Conservation (phyloP, 2,329 filamentous ascomycete genomes). For the Xylariaceae sp. region DNA sequence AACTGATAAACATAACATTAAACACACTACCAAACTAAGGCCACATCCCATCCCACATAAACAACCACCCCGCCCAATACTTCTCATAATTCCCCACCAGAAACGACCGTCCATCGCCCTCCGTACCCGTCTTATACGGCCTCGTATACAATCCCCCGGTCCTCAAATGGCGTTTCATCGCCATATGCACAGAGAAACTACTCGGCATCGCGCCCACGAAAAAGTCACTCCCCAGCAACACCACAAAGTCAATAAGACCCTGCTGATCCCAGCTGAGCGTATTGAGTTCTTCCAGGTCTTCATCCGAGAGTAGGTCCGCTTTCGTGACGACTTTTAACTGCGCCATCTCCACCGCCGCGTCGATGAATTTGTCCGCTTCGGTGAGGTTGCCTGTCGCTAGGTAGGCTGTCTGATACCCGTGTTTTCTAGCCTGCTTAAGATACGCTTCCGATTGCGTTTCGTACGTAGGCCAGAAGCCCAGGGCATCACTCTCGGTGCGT, state of each 20-base stretch:
- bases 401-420: constrained; percentile 37
- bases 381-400: constrained; percentile 43
- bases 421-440: constrained; percentile 31
- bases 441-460: constrained; percentile 39
- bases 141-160: constrained; percentile 37
- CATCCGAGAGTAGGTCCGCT: constrained; percentile 32
- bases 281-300: constrained; percentile 33
- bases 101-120: constrained; percentile 40
- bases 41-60: constrained; percentile 44
- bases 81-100: constrained; percentile 41
- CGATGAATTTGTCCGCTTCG: constrained; percentile 37
- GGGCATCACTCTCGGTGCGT: constrained; percentile 43
- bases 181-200: constrained; percentile 44
- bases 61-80: constrained; percentile 46
- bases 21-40: constrained; percentile 18
- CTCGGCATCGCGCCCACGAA: constrained; percentile 44
- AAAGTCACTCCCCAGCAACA: constrained; percentile 36
- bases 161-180: constrained; percentile 41
- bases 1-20: no score
- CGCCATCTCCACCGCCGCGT: constrained; percentile 30
- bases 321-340: constrained; percentile 37
- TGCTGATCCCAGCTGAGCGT: constrained; percentile 42
- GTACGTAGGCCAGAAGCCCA: constrained; percentile 43
- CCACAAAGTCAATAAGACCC: constrained; percentile 39
- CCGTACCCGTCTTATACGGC: constrained; percentile 40